Evolutionary conservation across 208 protist species (phyloP), one percentile per base, ranked within the genome.

Genomic region (Tritrichomonas foetus): DNA sequence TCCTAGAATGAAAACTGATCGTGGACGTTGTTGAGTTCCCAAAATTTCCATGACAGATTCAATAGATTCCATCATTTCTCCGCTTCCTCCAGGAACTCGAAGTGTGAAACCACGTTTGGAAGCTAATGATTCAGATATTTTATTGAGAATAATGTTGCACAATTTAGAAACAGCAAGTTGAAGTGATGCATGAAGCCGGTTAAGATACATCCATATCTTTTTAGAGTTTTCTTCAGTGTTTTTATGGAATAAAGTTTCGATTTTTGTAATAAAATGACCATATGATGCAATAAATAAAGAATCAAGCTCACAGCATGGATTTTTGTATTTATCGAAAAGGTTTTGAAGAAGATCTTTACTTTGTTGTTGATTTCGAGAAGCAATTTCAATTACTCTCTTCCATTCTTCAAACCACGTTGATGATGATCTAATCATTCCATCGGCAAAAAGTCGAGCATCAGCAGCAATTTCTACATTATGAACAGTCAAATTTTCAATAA

Each of bases 21-120:
- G 30, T 50, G 89, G 89, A 72, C 44, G 50, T 47, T 93, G 89
- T 47, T 93, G 69, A 49, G 69, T 78, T 78, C 36, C 69, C 3
- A 78, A 47, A 11, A 78, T 36, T 47, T 78, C 22, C 36, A 78
- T 39, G 16, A 11, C 36, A 47, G 69, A 36, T 20, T 78, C 36
- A 47, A 78, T 22, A n/a, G 3, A 78, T 16, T 47, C 47, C 9
- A 78, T 78, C 33, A 47, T 47, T 9, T 78, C 2, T 22, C 5
- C 39, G 3, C 47, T 78, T n/a, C 1, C 36, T 9, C 69, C 69
- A 20, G 69, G 69, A 20, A 78, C n/a, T 49, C 33, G 5, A 39
- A 78, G 16, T 9, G 3, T 47, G 20, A 78, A 78, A 22, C 47
- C 36, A 47, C 36, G 39, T 22, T 78, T 78, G 9, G 25, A 47